Percentiles rank a stretch among this genome's conserved stretches.
phyloP scores from a whole-genome alignment of 2,329 filamentous ascomycete species.

The Emydomyces testavorans region DNA sequence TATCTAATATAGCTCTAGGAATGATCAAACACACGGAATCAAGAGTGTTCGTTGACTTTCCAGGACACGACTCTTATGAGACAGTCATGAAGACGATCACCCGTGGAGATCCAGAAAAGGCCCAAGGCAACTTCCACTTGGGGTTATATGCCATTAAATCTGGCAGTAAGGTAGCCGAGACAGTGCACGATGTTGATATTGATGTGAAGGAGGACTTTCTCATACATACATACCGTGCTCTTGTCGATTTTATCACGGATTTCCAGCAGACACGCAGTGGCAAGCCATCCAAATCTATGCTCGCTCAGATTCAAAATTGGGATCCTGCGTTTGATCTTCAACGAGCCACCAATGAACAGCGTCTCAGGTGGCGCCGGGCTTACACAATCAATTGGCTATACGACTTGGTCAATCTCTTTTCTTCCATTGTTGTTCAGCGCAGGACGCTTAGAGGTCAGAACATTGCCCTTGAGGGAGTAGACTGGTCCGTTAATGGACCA shows the following conservation, averaged over 20 bases:
- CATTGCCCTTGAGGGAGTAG: slow-evolving; percentile 27
- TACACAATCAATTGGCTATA: slow-evolving; percentile 32
- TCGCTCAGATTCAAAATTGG: slow-evolving; percentile 32
- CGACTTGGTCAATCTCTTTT: slow-evolving; percentile 40
- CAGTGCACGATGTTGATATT: slow-evolving; percentile 19
- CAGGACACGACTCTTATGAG: slow-evolving; percentile 37
- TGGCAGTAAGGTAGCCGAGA: background rate
- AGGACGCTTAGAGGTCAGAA: slow-evolving; percentile 29
- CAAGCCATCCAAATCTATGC: slow-evolving; percentile 39
- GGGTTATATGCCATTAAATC: background rate
- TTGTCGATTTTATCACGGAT: slow-evolving; percentile 38
- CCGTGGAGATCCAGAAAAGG: slow-evolving; percentile 27
- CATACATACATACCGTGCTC: slow-evolving; percentile 33
- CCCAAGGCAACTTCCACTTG: slow-evolving; percentile 16
- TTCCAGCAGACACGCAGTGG: slow-evolving; percentile 38
- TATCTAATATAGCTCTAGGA: slow-evolving; percentile 35
- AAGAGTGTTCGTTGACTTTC: slow-evolving; percentile 38
- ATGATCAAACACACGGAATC: slow-evolving; percentile 33
- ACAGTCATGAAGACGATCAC: slow-evolving; percentile 35
- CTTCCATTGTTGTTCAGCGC: slow-evolving; percentile 31
- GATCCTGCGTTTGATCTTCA: slow-evolving; percentile 33
- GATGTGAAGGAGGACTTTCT: slow-evolving; percentile 38
- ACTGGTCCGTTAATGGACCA: slow-evolving; percentile 35
- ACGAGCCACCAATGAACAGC: slow-evolving; percentile 30
- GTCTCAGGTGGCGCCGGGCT: slow-evolving; percentile 37